Conservation (phyloP, 108 stramenopile genomes). For the Discostella pseudostelligera region DNA sequence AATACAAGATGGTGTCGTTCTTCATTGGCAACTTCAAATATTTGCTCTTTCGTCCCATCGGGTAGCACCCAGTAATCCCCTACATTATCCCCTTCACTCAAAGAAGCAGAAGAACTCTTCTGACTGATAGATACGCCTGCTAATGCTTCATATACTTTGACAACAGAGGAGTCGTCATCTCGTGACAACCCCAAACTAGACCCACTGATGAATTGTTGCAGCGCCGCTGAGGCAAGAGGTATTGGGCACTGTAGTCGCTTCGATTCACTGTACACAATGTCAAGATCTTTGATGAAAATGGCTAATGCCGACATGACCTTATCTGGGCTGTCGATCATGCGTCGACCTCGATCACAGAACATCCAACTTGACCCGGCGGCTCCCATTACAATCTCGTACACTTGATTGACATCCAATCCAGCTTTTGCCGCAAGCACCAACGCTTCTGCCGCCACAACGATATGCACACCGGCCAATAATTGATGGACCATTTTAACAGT, state of each 20-base stretch:
- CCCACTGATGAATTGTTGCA: slow-evolving; percentile 73
- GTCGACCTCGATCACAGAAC: too few species aligned
- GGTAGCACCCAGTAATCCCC: slow-evolving; percentile 54
- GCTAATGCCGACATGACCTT: too few species aligned
- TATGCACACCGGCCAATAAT: slow-evolving; percentile 71
- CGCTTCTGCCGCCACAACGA: slow-evolving; percentile 73
- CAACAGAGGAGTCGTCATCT: slow-evolving; percentile 74
- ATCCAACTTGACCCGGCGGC: too few species aligned
- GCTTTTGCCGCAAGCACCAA: slow-evolving; percentile 60
- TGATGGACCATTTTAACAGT: slow-evolving; percentile 83
- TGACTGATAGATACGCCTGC: slow-evolving; percentile 55
- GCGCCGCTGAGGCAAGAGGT: slow-evolving; percentile 61
- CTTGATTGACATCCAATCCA: too few species aligned
- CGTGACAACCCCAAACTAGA: slow-evolving; percentile 54
- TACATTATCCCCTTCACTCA: slow-evolving; percentile 42
- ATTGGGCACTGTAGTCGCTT: too few species aligned
- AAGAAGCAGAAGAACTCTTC: not conserved
- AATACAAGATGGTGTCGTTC: slow-evolving; percentile 47
- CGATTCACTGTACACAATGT: too few species aligned
- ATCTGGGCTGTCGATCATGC: too few species aligned
- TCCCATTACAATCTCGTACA: too few species aligned
- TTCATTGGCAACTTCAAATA: slow-evolving; percentile 66
- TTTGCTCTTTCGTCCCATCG: slow-evolving; percentile 53
- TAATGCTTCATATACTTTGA: slow-evolving; percentile 70
- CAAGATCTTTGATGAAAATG: too few species aligned